Base-by-base conservation (phyloP, 2,329 filamentous ascomycete species). In the Neocatenulostroma microsporum region DNA sequence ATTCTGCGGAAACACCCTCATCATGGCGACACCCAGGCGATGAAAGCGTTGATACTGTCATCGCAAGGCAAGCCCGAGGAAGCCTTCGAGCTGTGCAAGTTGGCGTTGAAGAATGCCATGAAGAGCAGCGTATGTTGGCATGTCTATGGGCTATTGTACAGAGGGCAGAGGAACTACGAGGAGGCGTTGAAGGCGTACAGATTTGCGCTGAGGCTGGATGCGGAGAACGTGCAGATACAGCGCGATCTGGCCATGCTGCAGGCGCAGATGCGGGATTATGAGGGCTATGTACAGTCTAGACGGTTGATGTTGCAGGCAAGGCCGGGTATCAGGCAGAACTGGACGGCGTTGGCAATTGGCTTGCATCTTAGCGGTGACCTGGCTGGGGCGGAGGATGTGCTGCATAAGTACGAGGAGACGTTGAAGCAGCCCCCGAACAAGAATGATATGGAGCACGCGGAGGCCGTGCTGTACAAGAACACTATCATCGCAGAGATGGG, bases 41-140 rank as follows among this genome's bases (percentile, higher is more conserved):
- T 98, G 91, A 98, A 98, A 69, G 89, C 91, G 39, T 72, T 98
- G 50, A 95, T 96, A 50, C 77, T 96, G 63, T 96, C 94, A 62
- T 82, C 84, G 29, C 82, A 89, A 64, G 86, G 87, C 51, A 89
- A 94, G 66, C 80, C 82, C 21, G 86, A 94, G 40, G 91, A 98
- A 66, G 93, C 93, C 1, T 98, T 98, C 61, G 77, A 80, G 30
- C 73, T 98, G 41, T 89, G 84, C 56, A 98, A 95, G 67, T 76
- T 87, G 48, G 91, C 93, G 21, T 72, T 98, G 53, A 87, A 82
- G 49, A 86, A 88, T 55, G 88, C 96, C 62, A 96, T 98, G 88
- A 95, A 93, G 69, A 95, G 88, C 55, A 89, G 96, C 65, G 88
- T 98, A 55, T 96, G 88, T 72, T 98, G 91, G 91, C 93, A 98